These are phyloP conservation scores for Camellia oleifera DNA, from an alignment of 179 eudicot genomes.

Conservation along the genomic window DNA sequence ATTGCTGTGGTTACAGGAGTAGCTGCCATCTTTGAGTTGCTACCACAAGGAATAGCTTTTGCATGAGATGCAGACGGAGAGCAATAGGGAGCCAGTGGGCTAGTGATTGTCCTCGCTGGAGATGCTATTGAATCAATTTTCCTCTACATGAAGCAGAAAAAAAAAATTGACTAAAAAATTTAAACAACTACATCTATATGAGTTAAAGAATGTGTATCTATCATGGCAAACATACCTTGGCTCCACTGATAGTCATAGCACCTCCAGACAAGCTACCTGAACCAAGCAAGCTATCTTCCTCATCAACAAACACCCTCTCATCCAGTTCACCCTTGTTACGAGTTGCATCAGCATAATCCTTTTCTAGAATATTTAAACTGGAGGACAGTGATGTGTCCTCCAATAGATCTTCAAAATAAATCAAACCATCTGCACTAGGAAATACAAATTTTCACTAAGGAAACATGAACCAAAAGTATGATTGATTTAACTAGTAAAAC, in stretches of 20 bases:
- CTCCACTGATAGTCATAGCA: conserved; percentile 51
- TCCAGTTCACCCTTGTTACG: conserved; percentile 71
- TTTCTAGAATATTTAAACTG: conserved; percentile 56
- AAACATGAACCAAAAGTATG: neutral
- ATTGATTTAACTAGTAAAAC: neutral
- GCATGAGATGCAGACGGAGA: conserved; percentile 51
- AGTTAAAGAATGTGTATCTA: neutral
- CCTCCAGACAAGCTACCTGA: conserved; percentile 93
- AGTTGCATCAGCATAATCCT: conserved; percentile 72
- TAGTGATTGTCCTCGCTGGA: conserved; percentile 71
- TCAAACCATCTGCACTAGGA: conserved; percentile 62
- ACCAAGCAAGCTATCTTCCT: conserved; percentile 78
- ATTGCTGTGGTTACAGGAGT: conserved; percentile 99
- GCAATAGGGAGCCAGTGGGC: conserved; percentile 70
- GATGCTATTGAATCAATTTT: conserved; percentile 66
- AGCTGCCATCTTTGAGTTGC: conserved; percentile 42
- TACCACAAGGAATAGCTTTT: conserved; percentile 34
- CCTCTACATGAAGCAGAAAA: conserved; percentile 40
- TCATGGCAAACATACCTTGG: conserved; percentile 54
- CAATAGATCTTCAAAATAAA: conserved; percentile 65
- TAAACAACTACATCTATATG: neutral
- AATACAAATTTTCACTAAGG: neutral
- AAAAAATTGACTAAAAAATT: conserved; percentile 3
- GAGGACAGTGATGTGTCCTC: conserved; percentile 59
- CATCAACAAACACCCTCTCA: conserved; percentile 79